Conservation (phyloP, 2,329 filamentous ascomycete genomes). For the Talaromyces sp. region DNA sequence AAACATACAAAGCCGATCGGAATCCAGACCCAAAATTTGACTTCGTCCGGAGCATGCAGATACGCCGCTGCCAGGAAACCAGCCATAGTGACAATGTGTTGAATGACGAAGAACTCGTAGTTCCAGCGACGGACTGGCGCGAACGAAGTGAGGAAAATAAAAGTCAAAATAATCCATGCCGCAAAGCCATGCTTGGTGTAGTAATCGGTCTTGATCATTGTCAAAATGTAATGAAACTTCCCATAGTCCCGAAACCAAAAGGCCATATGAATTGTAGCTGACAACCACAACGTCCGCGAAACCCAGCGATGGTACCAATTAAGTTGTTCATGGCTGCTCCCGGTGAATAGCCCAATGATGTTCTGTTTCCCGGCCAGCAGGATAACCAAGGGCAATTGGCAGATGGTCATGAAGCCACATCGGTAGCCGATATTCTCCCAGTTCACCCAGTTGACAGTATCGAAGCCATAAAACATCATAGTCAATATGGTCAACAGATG, state of each 20-base stretch:
- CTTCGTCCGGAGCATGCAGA: constrained; percentile 47
- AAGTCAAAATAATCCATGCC: constrained; percentile 51
- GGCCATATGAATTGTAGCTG: constrained; percentile 53
- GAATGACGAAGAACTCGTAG: constrained; percentile 55
- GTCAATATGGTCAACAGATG: constrained; percentile 53
- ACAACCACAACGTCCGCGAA: constrained; percentile 51
- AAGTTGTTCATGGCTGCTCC: constrained; percentile 49
- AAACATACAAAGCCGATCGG: constrained; percentile 46
- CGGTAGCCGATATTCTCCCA: constrained; percentile 59
- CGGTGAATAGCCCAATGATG: constrained; percentile 48
- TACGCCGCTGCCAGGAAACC: constrained; percentile 50
- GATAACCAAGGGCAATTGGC: constrained; percentile 56
- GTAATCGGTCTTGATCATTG: constrained; percentile 48
- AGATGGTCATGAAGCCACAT: constrained; percentile 52
- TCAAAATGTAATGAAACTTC: constrained; percentile 49
- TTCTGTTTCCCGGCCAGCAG: constrained; percentile 56
- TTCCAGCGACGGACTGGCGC: constrained; percentile 48
- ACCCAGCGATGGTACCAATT: constrained; percentile 55
- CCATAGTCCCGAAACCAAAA: constrained; percentile 55
- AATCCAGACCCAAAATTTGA: constrained; percentile 47
- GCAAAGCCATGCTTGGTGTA: constrained; percentile 52
- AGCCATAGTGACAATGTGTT: constrained; percentile 52
- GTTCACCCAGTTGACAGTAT: constrained; percentile 48
- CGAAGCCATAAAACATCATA: constrained; percentile 55
- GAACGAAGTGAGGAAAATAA: constrained; percentile 51